Evolutionary conservation across 75 land plant species (phyloP), one percentile per base, ranked within the genome.

Genomic region (Sequoiadendron giganteum): DNA sequence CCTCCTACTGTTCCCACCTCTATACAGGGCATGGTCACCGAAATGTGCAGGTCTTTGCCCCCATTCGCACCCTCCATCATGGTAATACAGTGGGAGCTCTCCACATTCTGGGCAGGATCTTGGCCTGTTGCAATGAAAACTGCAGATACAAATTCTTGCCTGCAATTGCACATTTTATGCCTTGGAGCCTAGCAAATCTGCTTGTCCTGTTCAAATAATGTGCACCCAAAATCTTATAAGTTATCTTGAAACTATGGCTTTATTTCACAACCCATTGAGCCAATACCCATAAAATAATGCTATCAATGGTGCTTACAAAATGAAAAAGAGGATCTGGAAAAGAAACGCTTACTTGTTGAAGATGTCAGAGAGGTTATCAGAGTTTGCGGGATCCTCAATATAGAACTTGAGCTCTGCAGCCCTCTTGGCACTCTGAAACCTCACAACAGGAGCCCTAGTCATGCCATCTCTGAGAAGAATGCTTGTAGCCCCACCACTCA

Each of bases 1-100:
- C 55, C 55, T 13, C 55, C 55, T 15, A 52, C 55, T 13, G 55
- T 52, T 15, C 55, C 55, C 55, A 52, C 55, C 11, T 91, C 92
- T 39, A 90, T 87, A 32, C 92, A 90, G 10, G 92, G 92, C 92
- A 91, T 91, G 18, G 87, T 91, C 5, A 91, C 92, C 40, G 92
- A 91, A 48, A 93, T 61, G 81, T 96, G 92, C 11, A 96, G 91
- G 86, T 96, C 97, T 56, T 90, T 89, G 2, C 95, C 97, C 28
- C 88, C 90, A 87, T 93, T 92, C 8, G 89, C 90, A 9, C 92
- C 85, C 87, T 94, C 95, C 92, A 96, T 90, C 90, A 94, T 91
- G n/a, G 96, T 96, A 18, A 95, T 90, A 89, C 97, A 96, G 85
- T 96, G 93, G 5, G 94, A 93, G 87, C 97, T 96, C 88, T 96